Percentiles rank a stretch among this genome's conserved stretches.
Evolutionary conservation across 192 early-diverging fungal species (phyloP).

Genomic region (Helicostylum pulchrum): DNA sequence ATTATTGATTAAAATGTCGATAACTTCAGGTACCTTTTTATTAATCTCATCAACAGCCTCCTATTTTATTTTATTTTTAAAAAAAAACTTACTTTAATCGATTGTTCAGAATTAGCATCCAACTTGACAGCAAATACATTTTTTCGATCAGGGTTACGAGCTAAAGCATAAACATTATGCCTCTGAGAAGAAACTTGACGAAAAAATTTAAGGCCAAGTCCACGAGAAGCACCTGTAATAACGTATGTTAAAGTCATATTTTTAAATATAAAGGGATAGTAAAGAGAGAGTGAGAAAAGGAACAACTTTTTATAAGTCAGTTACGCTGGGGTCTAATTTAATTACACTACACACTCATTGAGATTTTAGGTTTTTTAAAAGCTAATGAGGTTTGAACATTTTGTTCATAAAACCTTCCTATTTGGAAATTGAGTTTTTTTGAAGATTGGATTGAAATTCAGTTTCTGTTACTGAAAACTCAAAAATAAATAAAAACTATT

Average conservation of each 20-base stretch:
- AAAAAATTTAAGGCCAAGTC: conserved; percentile 36
- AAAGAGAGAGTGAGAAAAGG: too few species aligned
- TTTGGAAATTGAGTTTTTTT: too few species aligned
- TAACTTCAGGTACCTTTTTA: conserved; percentile 17
- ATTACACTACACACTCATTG: too few species aligned
- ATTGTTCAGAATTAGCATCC: conserved; percentile 16
- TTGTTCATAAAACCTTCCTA: too few species aligned
- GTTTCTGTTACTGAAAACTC: too few species aligned
- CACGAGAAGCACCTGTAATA: conserved; percentile 32
- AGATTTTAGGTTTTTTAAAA: too few species aligned
- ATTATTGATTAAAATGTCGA: conserved; percentile 38
- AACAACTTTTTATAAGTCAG: too few species aligned
- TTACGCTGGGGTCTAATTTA: too few species aligned
- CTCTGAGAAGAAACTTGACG: conserved; percentile 16
- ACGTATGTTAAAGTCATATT: conserved; percentile 16
- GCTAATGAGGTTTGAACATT: too few species aligned
- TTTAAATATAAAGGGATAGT: neutral
- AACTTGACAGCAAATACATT: conserved; percentile 21
- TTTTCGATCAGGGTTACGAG: conserved; percentile 21
- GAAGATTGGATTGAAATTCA: too few species aligned
- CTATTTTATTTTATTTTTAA: conserved; percentile 5
- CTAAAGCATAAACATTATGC: conserved; percentile 20
- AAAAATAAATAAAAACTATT: too few species aligned
- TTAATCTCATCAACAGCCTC: conserved; percentile 18
- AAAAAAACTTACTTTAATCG: conserved; percentile 14